A percentile compares a stretch with the other conserved stretches of the same genome.
Evolutionary conservation across 495 filamentous ascomycete species (phyloP).

Genomic region (Podospora conica): DNA sequence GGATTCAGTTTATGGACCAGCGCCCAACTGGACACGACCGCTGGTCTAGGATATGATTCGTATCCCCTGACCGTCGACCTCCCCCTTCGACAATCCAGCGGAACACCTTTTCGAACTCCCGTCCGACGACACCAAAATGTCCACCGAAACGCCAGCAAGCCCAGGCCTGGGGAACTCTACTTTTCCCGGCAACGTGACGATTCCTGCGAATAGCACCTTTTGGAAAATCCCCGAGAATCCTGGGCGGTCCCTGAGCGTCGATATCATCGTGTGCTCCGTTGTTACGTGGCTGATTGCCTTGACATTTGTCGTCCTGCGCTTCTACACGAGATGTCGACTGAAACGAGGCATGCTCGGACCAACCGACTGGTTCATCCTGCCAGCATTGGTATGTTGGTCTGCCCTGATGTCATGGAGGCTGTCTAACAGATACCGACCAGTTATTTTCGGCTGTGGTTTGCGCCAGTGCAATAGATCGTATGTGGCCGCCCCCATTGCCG

Average conservation of each 20-base stretch:
- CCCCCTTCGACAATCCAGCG: not conserved
- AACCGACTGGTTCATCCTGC: conserved; percentile 26
- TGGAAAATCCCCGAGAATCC: conserved; percentile 17
- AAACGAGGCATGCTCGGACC: conserved; percentile 20
- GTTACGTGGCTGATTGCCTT: conserved; percentile 23
- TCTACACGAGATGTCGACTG: conserved; percentile 25
- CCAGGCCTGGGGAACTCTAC: conserved; percentile 11
- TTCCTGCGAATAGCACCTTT: conserved; percentile 9
- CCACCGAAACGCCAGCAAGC: not conserved
- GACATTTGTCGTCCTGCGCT: conserved; percentile 24
- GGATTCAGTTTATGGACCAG: not conserved
- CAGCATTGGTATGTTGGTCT: conserved; percentile 18
- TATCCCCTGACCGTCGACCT: conserved; percentile 2
- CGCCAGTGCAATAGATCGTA: conserved; percentile 26
- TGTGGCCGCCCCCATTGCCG: not conserved
- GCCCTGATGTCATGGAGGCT: not conserved
- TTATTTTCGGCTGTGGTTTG: conserved; percentile 23
- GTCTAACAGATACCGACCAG: conserved; percentile 9
- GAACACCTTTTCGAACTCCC: not conserved
- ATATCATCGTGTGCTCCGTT: conserved; percentile 24
- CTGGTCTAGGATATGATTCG: not conserved
- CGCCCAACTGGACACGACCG: not conserved
- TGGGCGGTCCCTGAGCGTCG: conserved; percentile 20
- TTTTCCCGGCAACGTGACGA: conserved; percentile 1
- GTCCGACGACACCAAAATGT: not conserved